These are phyloP conservation scores for Luffa aegyptiaca DNA, from an alignment of 306 rosid species.

Conservation along the genomic window DNA sequence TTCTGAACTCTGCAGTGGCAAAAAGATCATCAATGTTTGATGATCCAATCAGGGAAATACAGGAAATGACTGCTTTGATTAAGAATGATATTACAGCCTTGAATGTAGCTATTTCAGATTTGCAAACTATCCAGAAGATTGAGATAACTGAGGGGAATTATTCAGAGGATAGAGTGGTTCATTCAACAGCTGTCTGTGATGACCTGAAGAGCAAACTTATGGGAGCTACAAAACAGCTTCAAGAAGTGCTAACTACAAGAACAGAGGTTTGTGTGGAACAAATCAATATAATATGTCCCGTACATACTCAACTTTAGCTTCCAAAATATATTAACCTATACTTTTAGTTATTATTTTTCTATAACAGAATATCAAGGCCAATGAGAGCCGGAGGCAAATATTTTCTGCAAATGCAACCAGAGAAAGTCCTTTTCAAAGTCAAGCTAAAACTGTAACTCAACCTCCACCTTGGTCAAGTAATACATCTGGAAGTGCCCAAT, in stretches of 20 bases:
- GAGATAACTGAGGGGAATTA: conserved; percentile 59
- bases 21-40: conserved; percentile 83
- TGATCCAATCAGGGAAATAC: conserved; percentile 74
- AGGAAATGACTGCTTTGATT: conserved; percentile 57
- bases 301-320: background rate
- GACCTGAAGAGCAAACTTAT: conserved; percentile 75
- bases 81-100: conserved; percentile 84
- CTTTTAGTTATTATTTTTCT: background rate
- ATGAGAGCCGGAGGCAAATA: conserved; percentile 81
- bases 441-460: conserved; percentile 45
- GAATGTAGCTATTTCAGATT: conserved; percentile 63
- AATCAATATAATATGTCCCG: background rate
- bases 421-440: conserved; percentile 62
- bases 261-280: conserved; percentile 49
- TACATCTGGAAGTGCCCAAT: conserved; percentile 31
- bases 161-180: conserved; percentile 74
- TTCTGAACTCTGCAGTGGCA: conserved; percentile 44
- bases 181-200: conserved; percentile 80
- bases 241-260: conserved; percentile 72
- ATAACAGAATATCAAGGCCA: conserved; percentile 75
- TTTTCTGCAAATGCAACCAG: conserved; percentile 60
- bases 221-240: conserved; percentile 80
- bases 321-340: background rate
- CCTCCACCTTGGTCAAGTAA: conserved; percentile 87
- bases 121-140: conserved; percentile 71